A percentile compares a stretch with the other conserved stretches of the same genome.
Conservation (phyloP, 2,329 filamentous ascomycete genomes). For the Fusarium zealandicum region DNA sequence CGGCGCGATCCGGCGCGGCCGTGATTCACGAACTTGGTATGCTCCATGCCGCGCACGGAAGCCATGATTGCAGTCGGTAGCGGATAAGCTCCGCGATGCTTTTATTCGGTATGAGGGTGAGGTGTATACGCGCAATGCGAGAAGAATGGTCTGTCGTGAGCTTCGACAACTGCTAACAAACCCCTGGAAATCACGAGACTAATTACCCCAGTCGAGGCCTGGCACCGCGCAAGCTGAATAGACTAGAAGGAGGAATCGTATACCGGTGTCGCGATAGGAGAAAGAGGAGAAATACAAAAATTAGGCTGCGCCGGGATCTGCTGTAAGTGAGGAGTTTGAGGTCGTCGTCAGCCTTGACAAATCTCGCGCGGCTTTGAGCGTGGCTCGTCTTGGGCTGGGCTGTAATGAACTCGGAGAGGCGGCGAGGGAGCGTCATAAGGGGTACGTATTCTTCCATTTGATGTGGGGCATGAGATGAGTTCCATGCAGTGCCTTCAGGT, state of each 20-base stretch:
- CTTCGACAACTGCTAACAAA: slow-evolving; percentile 13
- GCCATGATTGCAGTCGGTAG: slow-evolving; percentile 39
- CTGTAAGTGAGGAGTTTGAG: slow-evolving; percentile 14
- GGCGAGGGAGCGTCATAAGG: slow-evolving; percentile 35
- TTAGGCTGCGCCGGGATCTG: slow-evolving; percentile 1
- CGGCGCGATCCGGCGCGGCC: slow-evolving; percentile 8
- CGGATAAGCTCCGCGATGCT: slow-evolving; percentile 26
- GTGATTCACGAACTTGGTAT: slow-evolving; percentile 46
- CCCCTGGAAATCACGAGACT: slow-evolving; percentile 41
- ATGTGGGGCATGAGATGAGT: slow-evolving; percentile 18
- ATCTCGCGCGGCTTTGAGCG: slow-evolving; percentile 32
- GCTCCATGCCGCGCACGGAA: slow-evolving; percentile 46
- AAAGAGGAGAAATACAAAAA: not conserved
- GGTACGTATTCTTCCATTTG: slow-evolving; percentile 28
- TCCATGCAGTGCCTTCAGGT: not conserved
- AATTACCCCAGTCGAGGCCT: slow-evolving; percentile 32
- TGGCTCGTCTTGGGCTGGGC: slow-evolving; percentile 35
- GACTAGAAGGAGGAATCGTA: slow-evolving; percentile 7
- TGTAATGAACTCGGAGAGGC: not conserved
- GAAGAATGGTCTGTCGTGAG: slow-evolving; percentile 10
- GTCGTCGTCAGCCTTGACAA: slow-evolving; percentile 43
- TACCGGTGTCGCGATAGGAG: slow-evolving; percentile 1
- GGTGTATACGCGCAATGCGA: slow-evolving; percentile 12
- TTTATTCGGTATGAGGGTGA: slow-evolving; percentile 4
- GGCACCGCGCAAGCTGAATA: slow-evolving; percentile 26